Base-by-base conservation (phyloP, 495 filamentous ascomycete genomes). In the Tetracladium setigerum region DNA sequence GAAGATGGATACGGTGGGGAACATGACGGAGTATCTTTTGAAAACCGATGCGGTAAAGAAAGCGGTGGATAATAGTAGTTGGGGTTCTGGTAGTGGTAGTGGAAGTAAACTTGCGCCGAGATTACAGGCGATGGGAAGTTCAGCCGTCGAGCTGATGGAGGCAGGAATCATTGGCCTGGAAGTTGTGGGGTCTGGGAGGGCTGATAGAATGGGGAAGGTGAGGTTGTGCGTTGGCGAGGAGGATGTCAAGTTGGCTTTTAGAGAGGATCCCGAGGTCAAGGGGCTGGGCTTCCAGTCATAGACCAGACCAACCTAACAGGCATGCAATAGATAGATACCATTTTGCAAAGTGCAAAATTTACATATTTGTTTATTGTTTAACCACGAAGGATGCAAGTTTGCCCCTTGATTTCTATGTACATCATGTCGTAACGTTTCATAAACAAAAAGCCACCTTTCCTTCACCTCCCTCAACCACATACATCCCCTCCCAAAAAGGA, bases 131-230 rank as follows among this genome's bases (percentile, higher is more conserved):
- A 67, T 96, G 49, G 79, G 82, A 5, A 66, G 69, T 9, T 89
- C 89, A 1, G 84, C 86, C 7, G 77, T 84, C 55, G 88, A 87
- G 39, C 72, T 99, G 12, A 82, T 83, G 53, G 92, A 89, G 46
- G 86, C 90, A 0, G 94, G 92, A 0, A 77, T 99, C 14, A 68
- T 97, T 37, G 85, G 86, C 5, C 56, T 97, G 27, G 92, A 97
- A 62, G 22, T 27, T 3, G 22, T 27, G 22, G 22, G 22, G 22
- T 72, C 73, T 14, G 75, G 80, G 49, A 79, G 77, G 50, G 86
- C 88, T 0, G 90, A 95, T 55, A 71, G 92, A 13, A 87, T 82
- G 24, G 89, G 89, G 32, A 91, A 90, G 62, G 79, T 99, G 9
- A 71, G 91, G 50, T 70, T 97, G 43, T 76, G 87, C 24, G 83